Evolutionary conservation across 192 early-diverging fungal genomes (phyloP).

Genomic region (Dispira parvispora): DNA sequence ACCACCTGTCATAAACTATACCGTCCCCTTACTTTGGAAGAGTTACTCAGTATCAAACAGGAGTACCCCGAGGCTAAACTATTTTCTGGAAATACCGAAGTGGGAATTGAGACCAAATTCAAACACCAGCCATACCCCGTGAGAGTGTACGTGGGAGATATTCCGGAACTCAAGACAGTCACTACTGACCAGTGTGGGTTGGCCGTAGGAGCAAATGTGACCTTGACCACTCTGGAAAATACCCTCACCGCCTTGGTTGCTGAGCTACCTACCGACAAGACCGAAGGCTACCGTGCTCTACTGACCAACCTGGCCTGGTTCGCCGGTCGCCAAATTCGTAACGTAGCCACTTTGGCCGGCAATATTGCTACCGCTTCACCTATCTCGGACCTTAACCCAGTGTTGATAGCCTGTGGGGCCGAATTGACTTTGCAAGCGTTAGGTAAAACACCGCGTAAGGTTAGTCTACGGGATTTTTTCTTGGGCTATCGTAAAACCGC

Average conservation of each 20-base stretch:
- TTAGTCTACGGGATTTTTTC: slow-evolving; percentile 60
- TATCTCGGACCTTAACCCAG: slow-evolving; percentile 78
- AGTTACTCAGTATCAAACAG: slow-evolving; percentile 32
- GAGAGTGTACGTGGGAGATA: slow-evolving; percentile 46
- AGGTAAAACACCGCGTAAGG: slow-evolving; percentile 22
- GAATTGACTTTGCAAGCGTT: slow-evolving; percentile 20
- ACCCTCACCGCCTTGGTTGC: slow-evolving; percentile 17
- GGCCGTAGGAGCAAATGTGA: slow-evolving; percentile 48
- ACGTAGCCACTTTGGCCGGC: slow-evolving; percentile 69
- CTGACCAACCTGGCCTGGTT: slow-evolving; percentile 61
- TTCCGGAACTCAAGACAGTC: slow-evolving; percentile 43
- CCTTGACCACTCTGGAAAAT: slow-evolving; percentile 40
- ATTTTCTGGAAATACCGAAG: slow-evolving; percentile 66
- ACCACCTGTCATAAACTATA: slow-evolving; percentile 21
- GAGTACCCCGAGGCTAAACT: slow-evolving; percentile 52
- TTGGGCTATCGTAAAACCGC: slow-evolving; percentile 66
- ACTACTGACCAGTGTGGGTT: slow-evolving; percentile 24
- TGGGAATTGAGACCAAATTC: slow-evolving; percentile 64
- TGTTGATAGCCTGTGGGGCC: slow-evolving; percentile 51
- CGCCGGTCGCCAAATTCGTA: slow-evolving; percentile 73
- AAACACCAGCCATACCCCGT: slow-evolving; percentile 47
- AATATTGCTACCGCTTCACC: slow-evolving; percentile 81
- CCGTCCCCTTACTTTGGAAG: slow-evolving; percentile 34
- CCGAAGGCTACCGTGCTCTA: slow-evolving; percentile 44
- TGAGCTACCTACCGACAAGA: slow-evolving; percentile 15